A percentile compares a stretch with the other conserved stretches of the same genome.
These are phyloP conservation scores for Fusarium nanum DNA, from an alignment of 2,329 filamentous ascomycete genomes.

Conservation along the genomic window DNA sequence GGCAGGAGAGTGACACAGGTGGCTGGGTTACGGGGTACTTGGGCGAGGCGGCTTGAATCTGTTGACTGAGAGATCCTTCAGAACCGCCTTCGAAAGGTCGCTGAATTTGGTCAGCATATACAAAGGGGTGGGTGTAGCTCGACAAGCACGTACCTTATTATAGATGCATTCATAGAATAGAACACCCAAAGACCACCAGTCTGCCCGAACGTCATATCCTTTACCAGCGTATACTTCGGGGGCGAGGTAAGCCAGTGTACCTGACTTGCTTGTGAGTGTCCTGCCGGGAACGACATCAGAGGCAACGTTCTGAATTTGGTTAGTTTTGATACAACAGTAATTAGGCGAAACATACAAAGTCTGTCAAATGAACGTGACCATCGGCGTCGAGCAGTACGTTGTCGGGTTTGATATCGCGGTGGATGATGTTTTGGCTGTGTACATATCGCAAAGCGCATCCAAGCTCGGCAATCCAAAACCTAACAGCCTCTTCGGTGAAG, in stretches of 20 bases:
- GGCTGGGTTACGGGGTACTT: slow-evolving; percentile 94
- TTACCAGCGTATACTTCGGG: slow-evolving; percentile 93
- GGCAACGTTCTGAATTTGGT: slow-evolving; percentile 81
- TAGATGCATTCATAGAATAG: slow-evolving; percentile 99
- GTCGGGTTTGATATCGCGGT: slow-evolving; percentile 91
- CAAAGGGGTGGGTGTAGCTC: background rate
- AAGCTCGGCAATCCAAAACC: slow-evolving; percentile 96
- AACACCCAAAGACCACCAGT: slow-evolving; percentile 99
- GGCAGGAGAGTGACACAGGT: slow-evolving; percentile 86
- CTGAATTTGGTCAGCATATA: slow-evolving; percentile 57
- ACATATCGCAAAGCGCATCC: slow-evolving; percentile 91
- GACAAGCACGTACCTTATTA: slow-evolving; percentile 78
- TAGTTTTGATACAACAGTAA: background rate
- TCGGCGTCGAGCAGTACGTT: slow-evolving; percentile 89
- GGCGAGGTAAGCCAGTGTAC: slow-evolving; percentile 93
- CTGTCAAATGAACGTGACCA: slow-evolving; percentile 95
- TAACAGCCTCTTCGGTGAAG: slow-evolving; percentile 95
- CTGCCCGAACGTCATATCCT: slow-evolving; percentile 89
- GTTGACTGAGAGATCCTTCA: slow-evolving; percentile 81
- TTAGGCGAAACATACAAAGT: slow-evolving; percentile 78
- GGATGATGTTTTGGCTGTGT: slow-evolving; percentile 87
- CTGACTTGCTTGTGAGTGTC: slow-evolving; percentile 92
- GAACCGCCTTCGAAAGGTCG: slow-evolving; percentile 92
- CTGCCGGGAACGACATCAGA: slow-evolving; percentile 90
- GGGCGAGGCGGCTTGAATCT: slow-evolving; percentile 84